Percentiles rank a stretch among this genome's conserved stretches.
Evolutionary conservation across 352 stramenopile species (phyloP).

Genomic region (Aphanomyces cochlioides): DNA sequence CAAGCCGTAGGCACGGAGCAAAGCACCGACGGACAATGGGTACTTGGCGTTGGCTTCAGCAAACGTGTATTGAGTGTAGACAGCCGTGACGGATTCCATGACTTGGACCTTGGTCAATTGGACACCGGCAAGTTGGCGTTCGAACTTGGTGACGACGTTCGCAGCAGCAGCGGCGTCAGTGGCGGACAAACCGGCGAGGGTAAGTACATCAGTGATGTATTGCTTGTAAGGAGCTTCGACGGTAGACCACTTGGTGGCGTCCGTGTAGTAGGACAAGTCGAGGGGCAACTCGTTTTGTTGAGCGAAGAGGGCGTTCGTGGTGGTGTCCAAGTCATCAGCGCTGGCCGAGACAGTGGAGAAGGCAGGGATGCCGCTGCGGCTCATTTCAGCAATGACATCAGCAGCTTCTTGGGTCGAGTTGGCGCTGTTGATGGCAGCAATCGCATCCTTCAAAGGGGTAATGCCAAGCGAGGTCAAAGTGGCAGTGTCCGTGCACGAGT

Average conservation of each 20-base stretch:
- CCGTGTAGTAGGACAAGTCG: constrained; percentile 63
- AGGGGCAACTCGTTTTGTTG: constrained; percentile 49
- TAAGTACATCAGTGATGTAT: constrained; percentile 47
- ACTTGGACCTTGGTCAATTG: constrained; percentile 84
- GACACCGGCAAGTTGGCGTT: constrained; percentile 72
- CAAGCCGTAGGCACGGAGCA: constrained; percentile 41
- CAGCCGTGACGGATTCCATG: constrained; percentile 76
- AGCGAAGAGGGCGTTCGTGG: constrained; percentile 46
- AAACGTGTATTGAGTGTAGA: constrained; percentile 82
- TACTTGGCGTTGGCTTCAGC: constrained; percentile 48
- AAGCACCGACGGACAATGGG: constrained; percentile 48
- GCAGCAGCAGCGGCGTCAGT: constrained; percentile 26
- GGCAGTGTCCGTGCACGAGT: constrained; percentile 49
- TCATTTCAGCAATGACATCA: constrained; percentile 34
- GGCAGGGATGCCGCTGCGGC: constrained; percentile 32
- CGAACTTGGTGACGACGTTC: constrained; percentile 56
- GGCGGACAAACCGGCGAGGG: constrained; percentile 36
- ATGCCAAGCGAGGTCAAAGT: constrained; percentile 41
- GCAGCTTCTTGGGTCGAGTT: constrained; percentile 31
- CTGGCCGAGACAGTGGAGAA: constrained; percentile 45
- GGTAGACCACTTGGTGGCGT: constrained; percentile 61
- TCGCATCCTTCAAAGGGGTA: constrained; percentile 30
- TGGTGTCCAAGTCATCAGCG: constrained; percentile 48
- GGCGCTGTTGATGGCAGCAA: constrained; percentile 37
- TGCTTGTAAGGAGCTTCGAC: constrained; percentile 42